Base-by-base conservation (phyloP, 1,139 yeast species). In the Komagataea norvegica region DNA sequence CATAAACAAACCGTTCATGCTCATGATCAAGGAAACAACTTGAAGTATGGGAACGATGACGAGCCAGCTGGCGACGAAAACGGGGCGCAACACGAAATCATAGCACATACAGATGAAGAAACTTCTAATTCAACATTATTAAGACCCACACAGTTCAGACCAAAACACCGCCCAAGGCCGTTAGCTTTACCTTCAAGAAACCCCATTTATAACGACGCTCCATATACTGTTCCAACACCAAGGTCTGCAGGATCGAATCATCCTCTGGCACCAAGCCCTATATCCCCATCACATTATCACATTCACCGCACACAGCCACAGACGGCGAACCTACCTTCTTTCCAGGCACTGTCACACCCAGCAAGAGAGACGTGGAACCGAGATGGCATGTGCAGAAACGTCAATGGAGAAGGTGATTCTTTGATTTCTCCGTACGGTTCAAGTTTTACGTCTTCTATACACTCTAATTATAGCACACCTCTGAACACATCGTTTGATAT, bases 1-100 rank as follows among this genome's bases (percentile, higher is more conserved):
- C 96, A 89, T 61, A 82, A 83, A 46, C 95, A 87, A 56, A 85
- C 96, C 0, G 96, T 88, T 11, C 96, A 88, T 58, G 88, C 93
- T 23, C 79, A 78, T 58, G 88, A 84, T 52, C 72, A 70, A 6
- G 22, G 19, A 15, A 27, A 14, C 21, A 23, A 6, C 11, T 21
- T 29, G 15, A 15, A 6, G 6, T 21, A 21, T 11, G 21, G 11
- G 17, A 17, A 16, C 26, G 26, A 14, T n/a, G 26, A 24, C 13
- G 14, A 11, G 14, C 7, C 26, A 24, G 26, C 11, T 14, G n/a
- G n/a, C n/a, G n/a, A n/a, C n/a, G n/a, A n/a, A 10, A 4, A n/a
- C 8, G 6, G 11, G 26, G 3, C 11, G 26, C 10, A 14, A n/a
- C 11, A n/a, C 8, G 2, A 14, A 24, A 24, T n/a, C 26, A 24